Base-by-base conservation (phyloP, 805 yeast genomes). In the Ogataea glucozyma region DNA sequence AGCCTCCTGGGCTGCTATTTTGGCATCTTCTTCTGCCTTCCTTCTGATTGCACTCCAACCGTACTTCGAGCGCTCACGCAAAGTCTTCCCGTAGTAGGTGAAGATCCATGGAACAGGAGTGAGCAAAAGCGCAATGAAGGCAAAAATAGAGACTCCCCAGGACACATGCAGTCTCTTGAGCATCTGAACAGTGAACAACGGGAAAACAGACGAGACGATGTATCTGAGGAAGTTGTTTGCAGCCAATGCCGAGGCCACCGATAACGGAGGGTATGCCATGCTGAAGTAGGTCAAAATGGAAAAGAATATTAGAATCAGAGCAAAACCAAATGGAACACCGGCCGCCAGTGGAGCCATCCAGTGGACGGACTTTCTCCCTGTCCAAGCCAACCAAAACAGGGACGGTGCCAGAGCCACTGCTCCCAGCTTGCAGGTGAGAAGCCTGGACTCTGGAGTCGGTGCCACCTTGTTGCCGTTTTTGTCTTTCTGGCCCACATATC, bases 141-240 rank as follows among this genome's bases (percentile, higher is more conserved):
- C 82, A 63, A 84, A 78, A 6, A 83, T 52, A 0, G 88, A 76
- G 23, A 84, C 70, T 9, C 95, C 97, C 95, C 95, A 88, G 54
- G 78, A 85, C 51, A 82, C 77, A 29, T 80, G 80, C 56, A 89
- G 69, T 32, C 73, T 80, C 14, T 73, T 61, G 67, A 84, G 83
- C 95, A 89, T 86, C 65, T 88, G 96, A 16, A 81, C 76, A 1
- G 89, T 85, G 66, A 89, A 88, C 46, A 89, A 70, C 43, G 96
- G 96, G 72, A 89, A 83, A 16, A 81, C 86, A 6, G 88, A 80
- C 8, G 95, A 88, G 48, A 85, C 61, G 23, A 83, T 52, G 59
- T 87, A 88, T 66, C 97, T 77, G 44, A 83, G 64, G 57, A 89
- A 70, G 61, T 86, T 87, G 66, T 88, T 89, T 11, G 96, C 96